These are phyloP conservation scores for Boletus huronensis DNA, from an alignment of 768 basidiomycete genomes.

Conservation along the genomic window DNA sequence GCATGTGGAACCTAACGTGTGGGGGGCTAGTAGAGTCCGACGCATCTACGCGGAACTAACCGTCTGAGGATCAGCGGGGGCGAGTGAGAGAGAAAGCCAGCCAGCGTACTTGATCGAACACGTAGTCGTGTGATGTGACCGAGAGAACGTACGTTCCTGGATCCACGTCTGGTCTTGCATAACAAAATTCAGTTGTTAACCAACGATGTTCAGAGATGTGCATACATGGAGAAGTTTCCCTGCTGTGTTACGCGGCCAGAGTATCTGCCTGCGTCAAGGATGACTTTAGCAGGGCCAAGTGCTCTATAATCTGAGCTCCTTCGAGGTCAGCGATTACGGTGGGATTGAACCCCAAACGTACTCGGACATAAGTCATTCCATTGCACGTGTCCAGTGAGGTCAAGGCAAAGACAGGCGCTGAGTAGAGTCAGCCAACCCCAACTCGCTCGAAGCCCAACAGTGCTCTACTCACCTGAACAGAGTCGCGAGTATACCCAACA, in stretches of 20 bases:
- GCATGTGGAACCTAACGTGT: constrained; percentile 60
- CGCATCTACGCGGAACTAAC: constrained; percentile 68
- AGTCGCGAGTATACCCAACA: constrained; percentile 6
- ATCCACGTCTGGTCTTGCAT: constrained; percentile 59
- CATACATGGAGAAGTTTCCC: constrained; percentile 70
- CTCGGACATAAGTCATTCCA: constrained; percentile 74
- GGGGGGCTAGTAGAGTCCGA: constrained; percentile 38
- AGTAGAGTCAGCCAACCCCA: constrained; percentile 1
- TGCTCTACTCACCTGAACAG: constrained; percentile 13
- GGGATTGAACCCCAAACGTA: constrained; percentile 27
- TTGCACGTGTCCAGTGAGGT: constrained; percentile 57
- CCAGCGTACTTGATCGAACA: constrained; percentile 62
- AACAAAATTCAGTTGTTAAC: constrained; percentile 9
- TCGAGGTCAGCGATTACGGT: constrained; percentile 8
- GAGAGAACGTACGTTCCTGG: constrained; percentile 68
- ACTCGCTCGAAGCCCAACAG: neutral
- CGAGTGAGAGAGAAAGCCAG: neutral
- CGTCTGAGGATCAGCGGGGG: constrained; percentile 1
- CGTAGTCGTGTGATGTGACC: constrained; percentile 60
- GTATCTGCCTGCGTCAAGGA: constrained; percentile 57
- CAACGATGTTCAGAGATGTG: neutral
- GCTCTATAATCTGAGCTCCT: constrained; percentile 31
- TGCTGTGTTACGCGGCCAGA: constrained; percentile 50
- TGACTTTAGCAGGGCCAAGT: constrained; percentile 56
- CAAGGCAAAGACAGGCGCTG: constrained; percentile 40